These are phyloP conservation scores for Plectosphaerella cucumerina DNA, from an alignment of 2,329 filamentous ascomycete species.

Conservation along the genomic window DNA sequence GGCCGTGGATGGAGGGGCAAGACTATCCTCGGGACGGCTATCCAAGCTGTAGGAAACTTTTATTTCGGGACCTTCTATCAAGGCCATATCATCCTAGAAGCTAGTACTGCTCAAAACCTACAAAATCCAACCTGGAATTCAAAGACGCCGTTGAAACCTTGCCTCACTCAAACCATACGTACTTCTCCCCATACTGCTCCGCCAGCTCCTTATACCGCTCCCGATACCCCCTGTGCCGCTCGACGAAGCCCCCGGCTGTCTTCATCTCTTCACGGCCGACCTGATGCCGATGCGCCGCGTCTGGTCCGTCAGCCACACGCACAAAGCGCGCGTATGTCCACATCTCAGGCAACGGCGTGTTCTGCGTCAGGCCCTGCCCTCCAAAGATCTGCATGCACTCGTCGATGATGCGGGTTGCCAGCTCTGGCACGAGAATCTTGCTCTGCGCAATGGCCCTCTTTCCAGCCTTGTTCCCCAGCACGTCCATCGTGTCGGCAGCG, in stretches of 20 bases:
- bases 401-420: constrained; percentile 85
- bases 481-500: constrained; percentile 91
- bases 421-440: constrained; percentile 84
- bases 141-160: too few relatives aligned
- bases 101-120: not conserved
- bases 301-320: constrained; percentile 85
- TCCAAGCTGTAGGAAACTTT: constrained; percentile 17
- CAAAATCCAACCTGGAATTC: not conserved
- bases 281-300: constrained; percentile 88
- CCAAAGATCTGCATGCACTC: constrained; percentile 91
- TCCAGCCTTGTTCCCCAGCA: constrained; percentile 79
- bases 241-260: constrained; percentile 55
- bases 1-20: constrained; percentile 26
- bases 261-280: constrained; percentile 77
- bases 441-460: constrained; percentile 95
- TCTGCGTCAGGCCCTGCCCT: constrained; percentile 85
- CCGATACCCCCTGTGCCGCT: constrained; percentile 60
- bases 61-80: too few relatives aligned
- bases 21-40: constrained; percentile 21
- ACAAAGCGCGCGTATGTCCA: constrained; percentile 81
- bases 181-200: constrained; percentile 47
- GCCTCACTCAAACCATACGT: constrained; percentile 16
- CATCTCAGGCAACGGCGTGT: constrained; percentile 87
- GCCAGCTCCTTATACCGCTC: constrained; percentile 62
- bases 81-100: too few relatives aligned